phyloP scores from a whole-genome alignment of 106 monocot genomes.

The Dioscorea dumetorum region DNA sequence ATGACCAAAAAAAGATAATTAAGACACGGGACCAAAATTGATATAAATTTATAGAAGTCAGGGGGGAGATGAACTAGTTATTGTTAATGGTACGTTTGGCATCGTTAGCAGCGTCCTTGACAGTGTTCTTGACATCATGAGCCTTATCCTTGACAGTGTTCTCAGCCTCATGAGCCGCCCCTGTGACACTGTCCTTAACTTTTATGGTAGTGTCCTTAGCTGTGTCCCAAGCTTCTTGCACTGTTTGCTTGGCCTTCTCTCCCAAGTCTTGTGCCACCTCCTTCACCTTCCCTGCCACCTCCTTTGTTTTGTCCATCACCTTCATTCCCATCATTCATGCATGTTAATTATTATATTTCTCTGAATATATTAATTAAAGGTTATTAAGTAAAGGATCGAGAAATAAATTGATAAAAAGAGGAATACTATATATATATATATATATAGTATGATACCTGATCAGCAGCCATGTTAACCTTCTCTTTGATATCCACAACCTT shows the following conservation, averaged over 20 bases:
- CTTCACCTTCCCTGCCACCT: slow-evolving; percentile 10
- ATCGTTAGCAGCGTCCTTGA: background rate
- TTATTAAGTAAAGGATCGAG: background rate
- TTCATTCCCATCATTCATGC: background rate
- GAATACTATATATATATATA: background rate
- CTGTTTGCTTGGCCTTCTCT: slow-evolving; percentile 8
- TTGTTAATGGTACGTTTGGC: background rate
- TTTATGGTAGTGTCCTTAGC: slow-evolving; percentile 13
- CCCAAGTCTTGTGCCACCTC: slow-evolving; percentile 7
- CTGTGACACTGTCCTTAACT: slow-evolving; percentile 17
- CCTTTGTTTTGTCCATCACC: slow-evolving; percentile 22
- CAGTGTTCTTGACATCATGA: background rate
- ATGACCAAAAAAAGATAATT: background rate
- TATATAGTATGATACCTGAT: slow-evolving; percentile 9
- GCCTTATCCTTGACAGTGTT: background rate
- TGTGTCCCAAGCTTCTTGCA: slow-evolving; percentile 11
- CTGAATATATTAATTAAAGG: background rate
- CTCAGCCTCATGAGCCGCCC: slow-evolving; percentile 1
- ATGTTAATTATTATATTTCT: background rate
- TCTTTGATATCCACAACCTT: slow-evolving; percentile 20
- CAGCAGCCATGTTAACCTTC: slow-evolving; percentile 14
- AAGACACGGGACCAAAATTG: too few species aligned
- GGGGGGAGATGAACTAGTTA: background rate
- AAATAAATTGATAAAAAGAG: background rate
- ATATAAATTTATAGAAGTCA: too few species aligned